phyloP scores from a whole-genome alignment of 2,329 filamentous ascomycete genomes.

The Fusarium sp. region DNA sequence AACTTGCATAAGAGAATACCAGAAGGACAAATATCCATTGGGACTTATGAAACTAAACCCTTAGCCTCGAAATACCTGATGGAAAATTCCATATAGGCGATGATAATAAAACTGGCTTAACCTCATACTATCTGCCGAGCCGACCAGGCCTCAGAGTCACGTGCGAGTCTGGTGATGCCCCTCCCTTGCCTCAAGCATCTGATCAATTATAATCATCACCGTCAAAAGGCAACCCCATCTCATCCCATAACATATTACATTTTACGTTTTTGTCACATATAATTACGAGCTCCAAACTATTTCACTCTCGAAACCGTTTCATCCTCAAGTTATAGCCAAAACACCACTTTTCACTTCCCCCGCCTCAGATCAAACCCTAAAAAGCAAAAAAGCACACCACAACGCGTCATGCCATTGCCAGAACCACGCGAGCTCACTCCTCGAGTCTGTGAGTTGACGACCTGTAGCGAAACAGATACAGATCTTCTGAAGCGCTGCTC shows the following conservation, averaged over 20 bases:
- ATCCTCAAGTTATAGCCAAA: neutral
- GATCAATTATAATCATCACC: neutral
- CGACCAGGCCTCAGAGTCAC: neutral
- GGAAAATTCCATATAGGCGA: accelerated
- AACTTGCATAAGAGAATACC: accelerated
- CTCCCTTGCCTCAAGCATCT: neutral
- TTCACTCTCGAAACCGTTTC: accelerated
- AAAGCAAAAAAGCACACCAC: conserved; percentile 1
- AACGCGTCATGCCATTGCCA: neutral
- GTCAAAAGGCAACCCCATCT: neutral
- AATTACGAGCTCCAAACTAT: accelerated
- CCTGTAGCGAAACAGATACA: conserved; percentile 2
- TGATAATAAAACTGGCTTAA: accelerated
- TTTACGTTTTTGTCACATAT: accelerated
- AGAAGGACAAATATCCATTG: accelerated
- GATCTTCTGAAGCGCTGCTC: conserved; percentile 50
- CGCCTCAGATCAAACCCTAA: neutral
- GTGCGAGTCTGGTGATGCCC: neutral
- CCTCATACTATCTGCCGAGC: neutral
- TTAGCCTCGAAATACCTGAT: accelerated
- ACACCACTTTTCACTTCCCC: neutral
- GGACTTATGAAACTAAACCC: accelerated
- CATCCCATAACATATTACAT: accelerated
- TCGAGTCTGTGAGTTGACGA: conserved; percentile 18
- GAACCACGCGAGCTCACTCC: neutral